phyloP scores from a whole-genome alignment of 805 yeast genomes.

The Pachysolen tannophilus region DNA sequence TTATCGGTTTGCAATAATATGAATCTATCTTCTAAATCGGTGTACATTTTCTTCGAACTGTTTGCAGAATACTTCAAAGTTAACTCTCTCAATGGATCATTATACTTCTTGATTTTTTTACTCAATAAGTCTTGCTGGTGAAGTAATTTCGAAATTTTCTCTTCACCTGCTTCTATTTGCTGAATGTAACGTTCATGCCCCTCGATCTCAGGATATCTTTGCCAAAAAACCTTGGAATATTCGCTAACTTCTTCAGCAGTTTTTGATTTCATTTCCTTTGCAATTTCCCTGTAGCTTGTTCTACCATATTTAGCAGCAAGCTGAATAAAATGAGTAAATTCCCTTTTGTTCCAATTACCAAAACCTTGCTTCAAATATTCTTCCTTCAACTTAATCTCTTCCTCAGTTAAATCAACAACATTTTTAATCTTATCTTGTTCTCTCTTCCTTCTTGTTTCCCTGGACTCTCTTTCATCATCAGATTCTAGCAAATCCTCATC shows the following conservation, averaged over 20 bases:
- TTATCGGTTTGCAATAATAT: conserved; percentile 53
- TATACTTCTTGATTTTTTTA: conserved; percentile 41
- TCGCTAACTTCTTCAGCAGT: conserved; percentile 48
- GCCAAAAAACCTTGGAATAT: conserved; percentile 61
- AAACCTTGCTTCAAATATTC: conserved; percentile 49
- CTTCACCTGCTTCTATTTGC: conserved; percentile 71
- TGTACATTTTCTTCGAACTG: conserved; percentile 67
- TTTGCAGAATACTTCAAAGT: conserved; percentile 73
- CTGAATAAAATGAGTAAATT: conserved; percentile 64
- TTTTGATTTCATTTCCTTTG: conserved; percentile 49
- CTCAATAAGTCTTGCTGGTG: conserved; percentile 50
- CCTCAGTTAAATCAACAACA: conserved; percentile 54
- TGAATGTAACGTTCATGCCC: conserved; percentile 64
- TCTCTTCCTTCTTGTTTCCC: conserved; percentile 24
- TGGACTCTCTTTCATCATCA: conserved; percentile 21
- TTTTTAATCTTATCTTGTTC: conserved; percentile 50
- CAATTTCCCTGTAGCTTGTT: conserved; percentile 37
- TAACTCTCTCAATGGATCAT: conserved; percentile 57
- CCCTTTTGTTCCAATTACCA: conserved; percentile 65
- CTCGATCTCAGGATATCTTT: conserved; percentile 47
- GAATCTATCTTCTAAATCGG: conserved; percentile 64
- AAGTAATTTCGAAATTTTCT: conserved; percentile 46
- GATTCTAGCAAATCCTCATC: conserved; percentile 37
- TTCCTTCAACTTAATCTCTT: conserved; percentile 49
- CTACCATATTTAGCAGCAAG: conserved; percentile 64